These are phyloP conservation scores for Cutaneotrichosporon cutaneum DNA, from an alignment of 1,284 basidiomycete species.

Conservation along the genomic window DNA sequence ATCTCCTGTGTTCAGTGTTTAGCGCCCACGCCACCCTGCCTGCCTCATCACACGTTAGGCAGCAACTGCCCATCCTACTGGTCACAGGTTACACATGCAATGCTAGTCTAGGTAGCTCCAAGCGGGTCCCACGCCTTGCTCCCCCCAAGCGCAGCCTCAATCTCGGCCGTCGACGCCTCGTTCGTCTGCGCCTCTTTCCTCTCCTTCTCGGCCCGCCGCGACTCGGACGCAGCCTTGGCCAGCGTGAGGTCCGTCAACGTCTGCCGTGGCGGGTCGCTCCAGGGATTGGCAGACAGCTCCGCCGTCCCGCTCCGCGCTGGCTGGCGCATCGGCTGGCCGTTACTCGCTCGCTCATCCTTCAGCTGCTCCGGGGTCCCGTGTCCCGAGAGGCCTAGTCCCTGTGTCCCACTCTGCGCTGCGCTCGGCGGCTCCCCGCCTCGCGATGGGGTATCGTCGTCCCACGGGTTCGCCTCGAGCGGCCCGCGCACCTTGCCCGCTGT, in stretches of 20 bases:
- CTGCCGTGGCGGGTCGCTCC: conserved; percentile 18
- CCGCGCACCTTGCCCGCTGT: conserved; percentile 10
- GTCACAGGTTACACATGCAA: conserved; percentile 23
- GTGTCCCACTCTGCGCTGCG: background rate
- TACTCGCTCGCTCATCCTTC: background rate
- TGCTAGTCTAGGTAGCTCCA: conserved; percentile 34
- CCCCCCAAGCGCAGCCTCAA: conserved; percentile 41
- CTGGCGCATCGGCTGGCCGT: background rate
- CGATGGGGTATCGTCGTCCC: conserved; percentile 11
- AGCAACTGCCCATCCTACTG: no score
- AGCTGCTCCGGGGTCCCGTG: background rate
- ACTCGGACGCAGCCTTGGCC: conserved; percentile 1
- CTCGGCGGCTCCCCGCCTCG: background rate
- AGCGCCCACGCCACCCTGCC: no score
- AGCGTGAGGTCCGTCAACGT: conserved; percentile 21
- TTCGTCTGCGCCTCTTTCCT: conserved; percentile 1
- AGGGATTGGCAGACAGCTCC: conserved; percentile 23
- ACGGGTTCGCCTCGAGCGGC: conserved; percentile 26
- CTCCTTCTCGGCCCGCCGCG: conserved; percentile 1
- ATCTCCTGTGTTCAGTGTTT: no score
- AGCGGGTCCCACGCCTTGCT: conserved; percentile 50
- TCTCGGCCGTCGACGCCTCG: conserved; percentile 10
- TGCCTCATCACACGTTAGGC: no score
- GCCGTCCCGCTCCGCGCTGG: background rate
- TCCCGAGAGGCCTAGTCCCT: background rate